Evolutionary conservation across 306 rosid species (phyloP).

Genomic region (Hylodesmum podocarpum): DNA sequence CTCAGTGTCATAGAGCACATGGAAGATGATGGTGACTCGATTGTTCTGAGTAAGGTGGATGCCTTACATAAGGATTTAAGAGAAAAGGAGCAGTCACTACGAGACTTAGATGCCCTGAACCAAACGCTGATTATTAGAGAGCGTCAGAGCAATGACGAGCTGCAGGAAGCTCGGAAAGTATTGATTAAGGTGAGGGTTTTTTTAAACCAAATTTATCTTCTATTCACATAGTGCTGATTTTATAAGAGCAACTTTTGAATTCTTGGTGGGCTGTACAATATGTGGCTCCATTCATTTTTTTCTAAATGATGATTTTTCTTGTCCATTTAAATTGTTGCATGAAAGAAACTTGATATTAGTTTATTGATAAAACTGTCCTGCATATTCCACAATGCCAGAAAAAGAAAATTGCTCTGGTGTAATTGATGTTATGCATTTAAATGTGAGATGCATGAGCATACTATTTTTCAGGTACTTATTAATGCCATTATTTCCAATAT

Average conservation of each 20-base stretch:
- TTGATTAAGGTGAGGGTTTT: slow-evolving; percentile 61
- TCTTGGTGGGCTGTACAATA: not conserved
- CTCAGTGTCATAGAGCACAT: slow-evolving; percentile 79
- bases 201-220: not conserved
- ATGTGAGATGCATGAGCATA: not conserved
- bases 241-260: slow-evolving; percentile 2
- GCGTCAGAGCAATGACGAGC: slow-evolving; percentile 90
- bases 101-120: slow-evolving; percentile 62
- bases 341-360: not conserved
- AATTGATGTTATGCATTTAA: not conserved
- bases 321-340: not conserved
- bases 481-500: not conserved
- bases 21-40: slow-evolving; percentile 78
- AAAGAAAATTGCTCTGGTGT: not conserved
- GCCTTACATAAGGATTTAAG: slow-evolving; percentile 59
- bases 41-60: slow-evolving; percentile 75
- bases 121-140: slow-evolving; percentile 77
- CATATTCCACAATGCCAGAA: not conserved
- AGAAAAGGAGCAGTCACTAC: slow-evolving; percentile 78
- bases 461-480: not conserved
- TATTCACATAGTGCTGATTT: slow-evolving; percentile 4
- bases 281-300: not conserved
- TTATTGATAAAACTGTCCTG: slow-evolving; percentile 16
- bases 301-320: not conserved
- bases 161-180: slow-evolving; percentile 94